Evolutionary conservation across 2,329 filamentous ascomycete species (phyloP).

Genomic region (Fusarium illudens): DNA sequence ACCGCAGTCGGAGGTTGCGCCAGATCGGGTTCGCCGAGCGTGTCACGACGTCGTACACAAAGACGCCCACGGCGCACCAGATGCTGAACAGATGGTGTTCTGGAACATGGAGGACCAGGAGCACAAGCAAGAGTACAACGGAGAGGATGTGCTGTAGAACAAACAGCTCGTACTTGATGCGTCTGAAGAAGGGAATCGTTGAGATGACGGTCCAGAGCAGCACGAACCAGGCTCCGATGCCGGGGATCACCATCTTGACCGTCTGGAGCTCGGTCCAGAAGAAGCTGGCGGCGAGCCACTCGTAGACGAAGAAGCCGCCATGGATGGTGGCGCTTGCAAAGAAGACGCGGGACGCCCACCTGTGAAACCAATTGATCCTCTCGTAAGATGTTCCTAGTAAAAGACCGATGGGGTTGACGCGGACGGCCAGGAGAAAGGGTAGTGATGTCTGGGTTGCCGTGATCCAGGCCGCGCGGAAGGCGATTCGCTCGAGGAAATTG

Average conservation of each 20-base stretch:
- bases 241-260: conserved; percentile 40
- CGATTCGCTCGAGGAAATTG: conserved; percentile 39
- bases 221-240: conserved; percentile 40
- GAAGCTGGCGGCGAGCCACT: conserved; percentile 39
- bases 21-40: conserved; percentile 40
- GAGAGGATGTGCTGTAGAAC: conserved; percentile 41
- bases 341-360: conserved; percentile 38
- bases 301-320: conserved; percentile 35
- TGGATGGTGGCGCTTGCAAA: conserved; percentile 39
- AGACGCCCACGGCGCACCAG: conserved; percentile 41
- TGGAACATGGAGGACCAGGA: conserved; percentile 39
- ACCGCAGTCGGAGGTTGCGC: conserved; percentile 35
- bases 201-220: conserved; percentile 39
- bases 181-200: conserved; percentile 37
- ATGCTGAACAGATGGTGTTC: conserved; percentile 41
- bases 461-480: conserved; percentile 41
- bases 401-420: conserved; percentile 37
- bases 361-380: conserved; percentile 40
- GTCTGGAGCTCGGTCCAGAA: conserved; percentile 40
- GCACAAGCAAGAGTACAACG: conserved; percentile 31
- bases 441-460: conserved; percentile 36
- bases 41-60: conserved; percentile 39
- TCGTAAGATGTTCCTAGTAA: conserved; percentile 40
- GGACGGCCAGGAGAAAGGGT: conserved; percentile 37
- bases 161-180: conserved; percentile 42